Conservation (phyloP, 106 monocot genomes). For the Hemerocallis citrina region DNA sequence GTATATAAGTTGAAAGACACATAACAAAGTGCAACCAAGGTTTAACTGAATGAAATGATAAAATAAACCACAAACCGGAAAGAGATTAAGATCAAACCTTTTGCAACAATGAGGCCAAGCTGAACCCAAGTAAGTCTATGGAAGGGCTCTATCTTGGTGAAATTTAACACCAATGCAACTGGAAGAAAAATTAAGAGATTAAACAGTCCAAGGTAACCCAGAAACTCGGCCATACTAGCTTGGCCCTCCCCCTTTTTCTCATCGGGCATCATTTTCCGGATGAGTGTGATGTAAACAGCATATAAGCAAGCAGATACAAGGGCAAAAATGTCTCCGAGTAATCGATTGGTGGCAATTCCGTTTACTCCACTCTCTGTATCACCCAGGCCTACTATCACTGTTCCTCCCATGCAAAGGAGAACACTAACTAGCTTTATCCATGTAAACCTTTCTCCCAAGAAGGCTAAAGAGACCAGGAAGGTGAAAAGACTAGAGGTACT, state of each 20-base stretch:
- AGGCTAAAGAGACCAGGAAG: constrained; percentile 64
- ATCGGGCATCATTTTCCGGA: constrained; percentile 74
- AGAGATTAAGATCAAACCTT: constrained; percentile 38
- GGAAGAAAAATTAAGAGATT: constrained; percentile 81
- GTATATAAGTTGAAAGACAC: too few relatives aligned
- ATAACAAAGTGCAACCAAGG: too few relatives aligned
- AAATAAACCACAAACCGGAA: neutral
- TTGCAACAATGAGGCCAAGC: constrained; percentile 79
- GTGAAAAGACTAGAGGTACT: constrained; percentile 94
- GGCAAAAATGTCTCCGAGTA: constrained; percentile 78
- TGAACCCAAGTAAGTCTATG: constrained; percentile 63
- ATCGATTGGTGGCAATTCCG: constrained; percentile 53
- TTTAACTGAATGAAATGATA: too few relatives aligned
- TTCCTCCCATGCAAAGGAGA: constrained; percentile 92
- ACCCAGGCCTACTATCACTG: constrained; percentile 69
- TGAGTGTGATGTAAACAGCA: constrained; percentile 83
- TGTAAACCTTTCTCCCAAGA: constrained; percentile 78
- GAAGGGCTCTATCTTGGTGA: constrained; percentile 62
- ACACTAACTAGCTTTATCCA: constrained; percentile 86
- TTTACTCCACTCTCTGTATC: constrained; percentile 47
- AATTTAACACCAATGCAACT: constrained; percentile 56
- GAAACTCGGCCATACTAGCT: constrained; percentile 83
- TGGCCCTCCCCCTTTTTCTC: constrained; percentile 65
- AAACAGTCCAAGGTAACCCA: constrained; percentile 83
- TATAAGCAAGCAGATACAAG: constrained; percentile 74